Evolutionary conservation across 129 eudicot genomes (phyloP).

Genomic region (Centella asiatica): DNA sequence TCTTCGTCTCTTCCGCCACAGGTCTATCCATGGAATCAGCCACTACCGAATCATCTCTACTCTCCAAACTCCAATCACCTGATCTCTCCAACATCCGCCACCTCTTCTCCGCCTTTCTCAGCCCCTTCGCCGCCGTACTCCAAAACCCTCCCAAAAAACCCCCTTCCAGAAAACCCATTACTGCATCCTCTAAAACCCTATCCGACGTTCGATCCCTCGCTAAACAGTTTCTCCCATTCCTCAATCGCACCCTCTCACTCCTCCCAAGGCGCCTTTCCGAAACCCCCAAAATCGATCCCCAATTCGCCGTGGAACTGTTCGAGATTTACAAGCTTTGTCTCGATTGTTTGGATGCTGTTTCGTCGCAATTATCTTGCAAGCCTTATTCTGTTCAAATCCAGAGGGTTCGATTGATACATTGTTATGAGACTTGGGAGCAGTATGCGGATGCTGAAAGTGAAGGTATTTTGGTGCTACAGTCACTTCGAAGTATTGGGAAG

Average conservation of each 20-base stretch:
- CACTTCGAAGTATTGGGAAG: constrained; percentile 19
- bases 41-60: no score
- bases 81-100: constrained; percentile 42
- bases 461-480: constrained; percentile 38
- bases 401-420: constrained; percentile 50
- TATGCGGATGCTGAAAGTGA: constrained; percentile 44
- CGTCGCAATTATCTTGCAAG: constrained; percentile 49
- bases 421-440: constrained; percentile 51
- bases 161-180: constrained; percentile 15
- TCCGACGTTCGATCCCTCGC: constrained; percentile 51
- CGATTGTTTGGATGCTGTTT: constrained; percentile 35
- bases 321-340: constrained; percentile 50
- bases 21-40: no score
- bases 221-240: constrained; percentile 50
- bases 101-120: constrained; percentile 40
- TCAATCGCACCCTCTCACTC: constrained; percentile 42
- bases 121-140: constrained; percentile 41
- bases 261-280: constrained; percentile 67
- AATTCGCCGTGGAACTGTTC: constrained; percentile 29
- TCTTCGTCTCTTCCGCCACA: no score
- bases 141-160: constrained; percentile 22
- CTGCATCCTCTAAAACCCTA: constrained; percentile 24
- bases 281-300: constrained; percentile 37
- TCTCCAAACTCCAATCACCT: constrained; percentile 46
- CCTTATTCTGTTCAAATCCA: constrained; percentile 50